Base-by-base conservation (phyloP, 257 asterid genomes). In the Cinchona pubescens region DNA sequence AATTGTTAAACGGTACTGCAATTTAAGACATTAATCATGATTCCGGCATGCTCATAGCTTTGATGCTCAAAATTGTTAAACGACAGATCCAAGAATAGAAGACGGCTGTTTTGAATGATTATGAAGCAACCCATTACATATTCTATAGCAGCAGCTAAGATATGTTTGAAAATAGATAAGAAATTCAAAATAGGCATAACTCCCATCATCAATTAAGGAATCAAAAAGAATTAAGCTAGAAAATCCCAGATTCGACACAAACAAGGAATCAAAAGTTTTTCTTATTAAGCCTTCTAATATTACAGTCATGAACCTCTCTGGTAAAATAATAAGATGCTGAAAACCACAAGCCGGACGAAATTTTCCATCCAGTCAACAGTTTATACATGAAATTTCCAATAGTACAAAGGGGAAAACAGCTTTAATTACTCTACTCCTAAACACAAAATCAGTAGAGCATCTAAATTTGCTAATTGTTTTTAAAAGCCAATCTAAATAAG, bases 361-460 rank as follows among this genome's bases (percentile, higher is more conserved):
- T 69, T 74, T 27, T 66, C 82, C 81, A 75, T 32, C 79, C 82
- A 66, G 68, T 72, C 85, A 55, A 66, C 73, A 81, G 85, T 51
- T 82, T 75, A 56, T 63, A 72, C 32, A 77, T 63, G 45, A 68
- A 38, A 60, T 62, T 82, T 76, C 82, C 77, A 76, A 75, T 78
- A 72, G 79, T 84, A 79, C 87, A 87, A 71, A 58, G 75, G 48
- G 64, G 71, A 71, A 37, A 59, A 62, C 21, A 71, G n/a, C 5
- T 40, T 38, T 43, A 68, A 12, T 40, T 42, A 72, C 90, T 83
- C 89, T 83, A 84, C 83, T 83, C 78, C 83, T 75, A 84, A 82
- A 49, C 78, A 76, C 84, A 85, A 88, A 88, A 87, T 71, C 86
- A 83, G 93, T 53, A 82, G 87, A 86, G 88, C 81, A 78, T 71